phyloP scores from a whole-genome alignment of 208 protist genomes.

The Polymyxa betae region DNA sequence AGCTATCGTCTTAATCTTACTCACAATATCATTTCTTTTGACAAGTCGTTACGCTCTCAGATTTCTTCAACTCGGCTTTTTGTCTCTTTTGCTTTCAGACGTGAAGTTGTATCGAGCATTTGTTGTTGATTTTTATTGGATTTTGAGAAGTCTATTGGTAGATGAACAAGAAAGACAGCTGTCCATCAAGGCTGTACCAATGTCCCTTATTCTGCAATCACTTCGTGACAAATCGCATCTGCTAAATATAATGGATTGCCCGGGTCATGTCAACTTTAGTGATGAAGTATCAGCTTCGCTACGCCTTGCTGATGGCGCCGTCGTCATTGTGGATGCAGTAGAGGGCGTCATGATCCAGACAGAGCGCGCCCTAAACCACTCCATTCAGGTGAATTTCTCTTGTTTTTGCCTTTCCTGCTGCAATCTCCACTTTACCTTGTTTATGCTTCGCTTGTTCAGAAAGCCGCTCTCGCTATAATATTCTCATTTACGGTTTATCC shows the following conservation, averaged over 20 bases:
- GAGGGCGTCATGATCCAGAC: conserved; percentile 85
- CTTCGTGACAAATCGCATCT: conserved; percentile 80
- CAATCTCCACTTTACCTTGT: too few species aligned
- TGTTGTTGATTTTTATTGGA: not conserved
- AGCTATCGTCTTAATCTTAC: not conserved
- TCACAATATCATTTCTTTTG: too few species aligned
- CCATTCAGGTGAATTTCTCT: conserved; percentile 45
- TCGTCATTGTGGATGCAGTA: conserved; percentile 95
- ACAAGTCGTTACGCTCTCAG: too few species aligned
- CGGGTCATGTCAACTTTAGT: conserved; percentile 94
- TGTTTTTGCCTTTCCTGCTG: conserved; percentile 29
- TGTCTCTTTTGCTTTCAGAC: too few species aligned
- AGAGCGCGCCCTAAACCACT: conserved; percentile 8
- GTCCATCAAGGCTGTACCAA: conserved; percentile 63
- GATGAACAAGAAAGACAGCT: conserved; percentile 64
- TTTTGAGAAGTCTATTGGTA: not conserved
- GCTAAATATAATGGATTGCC: conserved; percentile 96
- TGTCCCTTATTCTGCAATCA: conserved; percentile 64
- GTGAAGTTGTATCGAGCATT: too few species aligned
- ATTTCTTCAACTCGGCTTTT: too few species aligned
- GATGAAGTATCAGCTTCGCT: conserved; percentile 88
- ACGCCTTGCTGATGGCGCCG: conserved; percentile 89
- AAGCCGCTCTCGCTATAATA: too few species aligned
- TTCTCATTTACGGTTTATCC: too few species aligned
- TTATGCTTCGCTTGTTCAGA: too few species aligned